Percentiles rank a stretch among this genome's conserved stretches.
phyloP scores from a whole-genome alignment of 345 rosid species.

The Balakata baccata region DNA sequence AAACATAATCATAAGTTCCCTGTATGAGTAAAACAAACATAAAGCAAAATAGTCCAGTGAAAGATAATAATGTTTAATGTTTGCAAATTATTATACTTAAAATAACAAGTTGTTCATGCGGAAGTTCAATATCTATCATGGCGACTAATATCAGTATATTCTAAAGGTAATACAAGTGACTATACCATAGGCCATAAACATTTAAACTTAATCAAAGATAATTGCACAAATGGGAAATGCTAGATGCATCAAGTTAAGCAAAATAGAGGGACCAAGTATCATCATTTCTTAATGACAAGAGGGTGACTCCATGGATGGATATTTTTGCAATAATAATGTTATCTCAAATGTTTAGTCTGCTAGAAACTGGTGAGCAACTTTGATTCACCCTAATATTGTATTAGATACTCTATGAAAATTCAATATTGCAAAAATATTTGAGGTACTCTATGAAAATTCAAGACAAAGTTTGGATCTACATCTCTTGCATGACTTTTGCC shows the following conservation, averaged over 20 bases:
- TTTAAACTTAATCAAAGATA: neutral
- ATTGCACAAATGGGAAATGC: too few relatives aligned
- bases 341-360: neutral
- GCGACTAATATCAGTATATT: neutral
- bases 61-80: neutral
- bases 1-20: slow-evolving; percentile 92
- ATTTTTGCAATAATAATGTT: neutral
- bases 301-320: neutral
- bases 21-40: too few relatives aligned
- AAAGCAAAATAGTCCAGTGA: too few relatives aligned
- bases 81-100: neutral
- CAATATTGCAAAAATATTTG: neutral
- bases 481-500: too few relatives aligned
- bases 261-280: neutral
- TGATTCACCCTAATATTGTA: neutral
- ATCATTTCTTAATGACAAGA: neutral
- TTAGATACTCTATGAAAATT: neutral
- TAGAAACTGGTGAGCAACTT: neutral
- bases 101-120: neutral
- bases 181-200: neutral
- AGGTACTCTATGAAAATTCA: too few relatives aligned
- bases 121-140: neutral
- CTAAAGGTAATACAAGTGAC: too few relatives aligned
- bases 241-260: neutral
- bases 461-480: too few relatives aligned